Evolutionary conservation across 805 yeast species (phyloP).

Genomic region (Candida ovalis): DNA sequence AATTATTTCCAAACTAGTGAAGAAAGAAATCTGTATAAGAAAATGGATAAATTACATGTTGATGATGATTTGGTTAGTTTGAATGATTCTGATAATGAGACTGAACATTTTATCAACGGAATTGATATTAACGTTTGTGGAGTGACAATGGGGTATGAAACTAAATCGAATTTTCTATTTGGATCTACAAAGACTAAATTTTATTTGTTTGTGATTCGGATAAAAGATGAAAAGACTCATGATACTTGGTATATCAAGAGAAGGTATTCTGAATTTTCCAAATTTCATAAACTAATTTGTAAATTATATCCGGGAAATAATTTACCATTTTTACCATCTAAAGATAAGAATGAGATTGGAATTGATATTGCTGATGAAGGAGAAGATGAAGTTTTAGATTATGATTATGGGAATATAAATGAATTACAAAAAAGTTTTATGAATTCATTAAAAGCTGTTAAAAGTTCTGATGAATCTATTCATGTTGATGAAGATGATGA

Average conservation of each 20-base stretch:
- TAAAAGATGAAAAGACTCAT: slow-evolving; percentile 32
- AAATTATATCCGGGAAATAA: slow-evolving; percentile 65
- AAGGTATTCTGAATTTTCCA: slow-evolving; percentile 64
- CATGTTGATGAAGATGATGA: slow-evolving; percentile 8
- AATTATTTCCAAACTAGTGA: slow-evolving; percentile 39
- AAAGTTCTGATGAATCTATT: neutral
- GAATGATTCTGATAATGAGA: slow-evolving; percentile 33
- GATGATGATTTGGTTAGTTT: slow-evolving; percentile 10
- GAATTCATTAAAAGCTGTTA: slow-evolving; percentile 11
- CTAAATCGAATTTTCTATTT: slow-evolving; percentile 18
- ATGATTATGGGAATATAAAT: slow-evolving; percentile 5
- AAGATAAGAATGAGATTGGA: slow-evolving; percentile 23
- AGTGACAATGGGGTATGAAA: slow-evolving; percentile 40
- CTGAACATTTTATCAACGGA: slow-evolving; percentile 47
- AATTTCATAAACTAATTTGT: slow-evolving; percentile 49
- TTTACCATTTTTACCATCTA: slow-evolving; percentile 35
- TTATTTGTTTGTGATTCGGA: slow-evolving; percentile 48
- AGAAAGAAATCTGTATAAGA: slow-evolving; percentile 37
- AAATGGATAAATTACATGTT: slow-evolving; percentile 29
- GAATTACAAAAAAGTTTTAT: slow-evolving; percentile 21
- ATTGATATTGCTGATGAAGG: slow-evolving; percentile 13
- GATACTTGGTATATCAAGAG: slow-evolving; percentile 49
- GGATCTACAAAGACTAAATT: slow-evolving; percentile 22
- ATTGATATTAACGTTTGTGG: slow-evolving; percentile 65
- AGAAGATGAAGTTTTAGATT: slow-evolving; percentile 8